Percentiles rank a stretch among this genome's conserved stretches.
Evolutionary conservation across 805 yeast genomes (phyloP).

Genomic region (Pichia gijzeniarum): DNA sequence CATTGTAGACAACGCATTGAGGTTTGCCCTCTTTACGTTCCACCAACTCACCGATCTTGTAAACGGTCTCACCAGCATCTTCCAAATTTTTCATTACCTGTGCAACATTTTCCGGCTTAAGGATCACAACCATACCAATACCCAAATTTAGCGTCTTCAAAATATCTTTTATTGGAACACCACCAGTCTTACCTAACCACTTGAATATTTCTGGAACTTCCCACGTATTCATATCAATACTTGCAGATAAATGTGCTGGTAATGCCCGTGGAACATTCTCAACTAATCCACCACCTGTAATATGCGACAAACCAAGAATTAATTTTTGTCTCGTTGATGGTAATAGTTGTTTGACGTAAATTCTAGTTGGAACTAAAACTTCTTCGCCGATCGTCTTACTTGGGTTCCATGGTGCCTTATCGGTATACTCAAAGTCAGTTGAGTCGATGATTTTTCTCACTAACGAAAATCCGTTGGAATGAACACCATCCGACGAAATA

Average conservation of each 20-base stretch:
- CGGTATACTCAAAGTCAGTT: slow-evolving; percentile 62
- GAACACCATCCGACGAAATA: slow-evolving; percentile 85
- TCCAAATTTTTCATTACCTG: slow-evolving; percentile 47
- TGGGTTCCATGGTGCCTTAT: slow-evolving; percentile 79
- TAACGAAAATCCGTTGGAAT: slow-evolving; percentile 93
- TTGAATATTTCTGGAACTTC: slow-evolving; percentile 82
- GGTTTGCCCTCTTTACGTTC: slow-evolving; percentile 41
- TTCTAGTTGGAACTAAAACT: slow-evolving; percentile 82
- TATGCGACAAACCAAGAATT: slow-evolving; percentile 86
- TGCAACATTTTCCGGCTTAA: slow-evolving; percentile 58
- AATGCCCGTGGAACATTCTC: slow-evolving; percentile 95
- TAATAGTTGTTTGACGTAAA: slow-evolving; percentile 86
- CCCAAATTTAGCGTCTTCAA: slow-evolving; percentile 93
- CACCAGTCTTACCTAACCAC: slow-evolving; percentile 91
- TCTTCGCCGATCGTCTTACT: slow-evolving; percentile 76
- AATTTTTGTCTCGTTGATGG: slow-evolving; percentile 62
- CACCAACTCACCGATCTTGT: slow-evolving; percentile 56
- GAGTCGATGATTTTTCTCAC: slow-evolving; percentile 87
- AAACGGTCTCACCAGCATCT: slow-evolving; percentile 69
- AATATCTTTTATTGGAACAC: slow-evolving; percentile 79
- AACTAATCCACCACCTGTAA: slow-evolving; percentile 97
- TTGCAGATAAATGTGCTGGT: slow-evolving; percentile 74
- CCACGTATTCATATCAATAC: slow-evolving; percentile 75
- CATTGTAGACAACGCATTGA: slow-evolving; percentile 54
- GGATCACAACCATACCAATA: slow-evolving; percentile 92